Conservation (phyloP, 2,329 filamentous ascomycete species). For the Colletotrichum chrysophilum region DNA sequence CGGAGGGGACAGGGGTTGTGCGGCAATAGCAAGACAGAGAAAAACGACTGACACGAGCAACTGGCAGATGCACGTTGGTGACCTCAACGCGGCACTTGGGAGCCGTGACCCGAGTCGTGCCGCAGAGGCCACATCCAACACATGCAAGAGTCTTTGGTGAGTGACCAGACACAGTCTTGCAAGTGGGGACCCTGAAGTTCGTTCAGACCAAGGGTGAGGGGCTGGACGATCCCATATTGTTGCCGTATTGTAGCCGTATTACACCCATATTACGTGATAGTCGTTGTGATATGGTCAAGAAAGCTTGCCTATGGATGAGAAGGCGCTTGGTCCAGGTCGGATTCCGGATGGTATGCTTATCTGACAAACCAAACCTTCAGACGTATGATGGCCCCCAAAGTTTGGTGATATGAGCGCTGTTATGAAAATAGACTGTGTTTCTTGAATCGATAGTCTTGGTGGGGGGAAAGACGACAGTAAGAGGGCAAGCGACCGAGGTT, state of each 20-base stretch:
- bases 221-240: background rate
- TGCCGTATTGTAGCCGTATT: background rate
- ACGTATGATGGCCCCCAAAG: background rate
- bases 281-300: background rate
- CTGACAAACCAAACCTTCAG: background rate
- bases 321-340: background rate
- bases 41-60: background rate
- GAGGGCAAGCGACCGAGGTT: background rate
- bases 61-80: background rate
- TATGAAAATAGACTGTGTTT: background rate
- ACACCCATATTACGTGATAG: background rate
- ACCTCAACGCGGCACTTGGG: background rate
- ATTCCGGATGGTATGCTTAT: background rate
- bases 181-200: background rate
- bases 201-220: background rate
- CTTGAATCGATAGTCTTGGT: background rate
- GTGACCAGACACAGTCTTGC: background rate
- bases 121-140: background rate
- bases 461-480: background rate
- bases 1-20: background rate
- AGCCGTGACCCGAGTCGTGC: slow-evolving; percentile 5
- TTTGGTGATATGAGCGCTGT: background rate
- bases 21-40: background rate
- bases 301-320: background rate
- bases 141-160: background rate